Base-by-base conservation (phyloP, 1,139 yeast genomes). In the Yamadazyma oceani region DNA sequence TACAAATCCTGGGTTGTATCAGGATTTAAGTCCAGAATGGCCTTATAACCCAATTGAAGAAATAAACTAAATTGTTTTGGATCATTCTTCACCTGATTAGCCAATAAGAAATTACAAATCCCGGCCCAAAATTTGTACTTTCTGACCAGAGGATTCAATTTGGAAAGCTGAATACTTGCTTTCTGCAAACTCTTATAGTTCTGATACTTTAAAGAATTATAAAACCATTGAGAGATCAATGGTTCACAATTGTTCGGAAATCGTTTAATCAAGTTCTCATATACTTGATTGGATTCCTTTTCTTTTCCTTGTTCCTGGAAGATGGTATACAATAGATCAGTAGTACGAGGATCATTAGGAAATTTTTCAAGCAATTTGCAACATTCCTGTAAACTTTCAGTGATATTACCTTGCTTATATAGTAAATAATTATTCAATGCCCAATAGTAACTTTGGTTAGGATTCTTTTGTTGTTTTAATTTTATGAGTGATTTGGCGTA, bases 1-100 rank as follows among this genome's bases (percentile, higher is more conserved):
- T 58, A 85, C 2, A 73, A 61, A 43, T 85, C 89, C 45, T 84
- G 89, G 10, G 82, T 73, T 17, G 62, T 64, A 26, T 55, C 50
- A 28, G 85, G 81, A 26, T 61, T 57, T 16, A 69, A 50, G 13
- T 46, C 50, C 25, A 76, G 80, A 11, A 81, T 54, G 43, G 82
- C 51, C 44, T 80, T 74, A 37, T 66, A 49, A 0, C 86, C 92
- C 32, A 86, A 63, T 42, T 69, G 66, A 3, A 81, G 78, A 46
- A 73, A 80, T 27, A 85, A 59, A 9, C 19, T 28, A 14, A 17
- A 32, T 17, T 57, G 60, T 36, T 58, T 55, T 41, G 73, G 78
- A 36, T 73, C 58, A 3, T 64, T 63, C 5, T 37, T 15, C 45
- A 55, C 13, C 34, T 48, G 12, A 60, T 59, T 32, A 48, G 66